Conservation (phyloP, 495 filamentous ascomycete species). For the Aspergillus olivimuriae region DNA sequence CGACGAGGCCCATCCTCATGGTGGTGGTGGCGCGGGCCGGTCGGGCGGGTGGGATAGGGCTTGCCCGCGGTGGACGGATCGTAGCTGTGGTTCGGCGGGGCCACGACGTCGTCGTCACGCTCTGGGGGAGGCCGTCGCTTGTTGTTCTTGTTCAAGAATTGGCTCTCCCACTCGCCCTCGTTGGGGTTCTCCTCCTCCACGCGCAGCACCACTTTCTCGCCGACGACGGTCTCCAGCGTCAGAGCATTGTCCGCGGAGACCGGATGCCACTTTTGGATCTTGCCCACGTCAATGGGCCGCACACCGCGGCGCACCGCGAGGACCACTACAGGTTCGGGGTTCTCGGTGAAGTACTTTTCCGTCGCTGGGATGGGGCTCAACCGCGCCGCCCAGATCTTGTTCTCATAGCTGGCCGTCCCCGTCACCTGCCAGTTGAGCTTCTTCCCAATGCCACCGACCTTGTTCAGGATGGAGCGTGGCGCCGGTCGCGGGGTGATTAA, state of each 20-base stretch:
- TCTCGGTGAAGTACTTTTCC: conserved; percentile 65
- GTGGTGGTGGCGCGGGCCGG: conserved; percentile 19
- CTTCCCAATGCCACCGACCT: conserved; percentile 76
- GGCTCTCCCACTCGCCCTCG: conserved; percentile 53
- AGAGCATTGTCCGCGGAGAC: conserved; percentile 60
- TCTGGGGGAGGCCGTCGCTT: conserved; percentile 38
- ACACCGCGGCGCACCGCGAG: conserved; percentile 64
- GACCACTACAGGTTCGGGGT: conserved; percentile 65
- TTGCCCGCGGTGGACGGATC: no score
- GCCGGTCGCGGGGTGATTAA: conserved; percentile 75
- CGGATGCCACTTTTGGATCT: conserved; percentile 80
- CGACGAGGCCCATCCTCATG: no score
- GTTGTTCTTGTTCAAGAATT: conserved; percentile 46
- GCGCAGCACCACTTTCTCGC: conserved; percentile 76
- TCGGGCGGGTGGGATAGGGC: conserved; percentile 16
- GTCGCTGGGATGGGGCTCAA: conserved; percentile 63
- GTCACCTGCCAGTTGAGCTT: conserved; percentile 80
- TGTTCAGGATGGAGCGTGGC: conserved; percentile 59
- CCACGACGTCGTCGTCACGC: conserved; percentile 26
- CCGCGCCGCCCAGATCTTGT: conserved; percentile 79
- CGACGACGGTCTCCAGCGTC: conserved; percentile 71
- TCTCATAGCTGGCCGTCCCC: conserved; percentile 64
- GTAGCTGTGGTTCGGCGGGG: conserved; percentile 10
- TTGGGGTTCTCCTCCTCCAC: conserved; percentile 61
- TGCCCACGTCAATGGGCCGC: conserved; percentile 71